Conservation (phyloP, 139 green algal genomes). For the Edaphochlamys debaryana region DNA sequence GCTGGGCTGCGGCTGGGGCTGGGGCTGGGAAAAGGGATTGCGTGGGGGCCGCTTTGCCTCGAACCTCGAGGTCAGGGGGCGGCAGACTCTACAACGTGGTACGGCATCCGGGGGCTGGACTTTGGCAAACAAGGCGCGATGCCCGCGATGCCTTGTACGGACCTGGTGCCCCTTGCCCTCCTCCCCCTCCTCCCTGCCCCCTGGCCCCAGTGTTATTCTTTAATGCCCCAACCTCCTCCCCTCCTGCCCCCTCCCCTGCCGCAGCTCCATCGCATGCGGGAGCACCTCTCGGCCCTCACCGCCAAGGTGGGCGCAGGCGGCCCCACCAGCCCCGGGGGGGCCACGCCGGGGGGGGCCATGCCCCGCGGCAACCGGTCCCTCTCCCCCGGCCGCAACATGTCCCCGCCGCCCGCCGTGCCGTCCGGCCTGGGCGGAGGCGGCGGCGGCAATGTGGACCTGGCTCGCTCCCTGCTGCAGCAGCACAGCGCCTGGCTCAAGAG, state of each 20-base stretch:
- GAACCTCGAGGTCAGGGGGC: neutral
- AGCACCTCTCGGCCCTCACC: slow-evolving; percentile 23
- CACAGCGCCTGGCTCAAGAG: slow-evolving; percentile 43
- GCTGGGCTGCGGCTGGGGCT: too few relatives aligned
- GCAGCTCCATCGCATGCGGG: slow-evolving; percentile 36
- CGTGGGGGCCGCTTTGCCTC: neutral
- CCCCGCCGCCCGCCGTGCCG: neutral
- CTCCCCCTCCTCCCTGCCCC: too few relatives aligned
- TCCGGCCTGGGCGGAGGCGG: neutral
- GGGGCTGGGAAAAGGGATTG: neutral
- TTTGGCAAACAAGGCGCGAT: too few relatives aligned
- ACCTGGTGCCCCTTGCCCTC: too few relatives aligned
- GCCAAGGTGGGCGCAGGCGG: neutral
- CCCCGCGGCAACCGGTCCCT: neutral
- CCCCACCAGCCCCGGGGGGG: neutral
- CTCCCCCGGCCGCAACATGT: neutral
- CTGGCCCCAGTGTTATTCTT: too few relatives aligned
- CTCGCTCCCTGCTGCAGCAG: slow-evolving; percentile 31
- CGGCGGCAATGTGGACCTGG: slow-evolving; percentile 17
- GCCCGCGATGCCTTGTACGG: too few relatives aligned
- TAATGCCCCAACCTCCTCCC: too few relatives aligned
- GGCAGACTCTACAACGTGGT: too few relatives aligned
- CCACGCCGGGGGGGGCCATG: neutral
- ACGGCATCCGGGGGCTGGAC: too few relatives aligned
- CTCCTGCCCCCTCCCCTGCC: neutral